Conservation (phyloP, 2,329 filamentous ascomycete genomes). For the Fusarium protoensiforme region DNA sequence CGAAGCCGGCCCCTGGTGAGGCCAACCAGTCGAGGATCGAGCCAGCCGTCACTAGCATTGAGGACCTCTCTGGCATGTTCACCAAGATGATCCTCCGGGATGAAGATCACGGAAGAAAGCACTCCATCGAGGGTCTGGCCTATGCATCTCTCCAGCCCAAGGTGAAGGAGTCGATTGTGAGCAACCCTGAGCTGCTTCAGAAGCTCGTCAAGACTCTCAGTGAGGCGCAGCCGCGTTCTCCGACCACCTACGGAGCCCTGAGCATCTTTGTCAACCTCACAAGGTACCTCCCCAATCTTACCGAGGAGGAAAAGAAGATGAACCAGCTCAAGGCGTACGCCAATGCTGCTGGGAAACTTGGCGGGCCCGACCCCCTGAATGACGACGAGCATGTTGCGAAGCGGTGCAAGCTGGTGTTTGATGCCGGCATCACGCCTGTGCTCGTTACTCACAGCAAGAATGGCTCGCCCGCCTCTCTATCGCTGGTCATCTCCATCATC, state of each 20-base stretch:
- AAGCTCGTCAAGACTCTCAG: conserved; percentile 73
- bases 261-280: conserved; percentile 90
- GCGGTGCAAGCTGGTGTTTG: conserved; percentile 82
- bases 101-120: conserved; percentile 68
- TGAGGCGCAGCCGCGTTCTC: conserved; percentile 70
- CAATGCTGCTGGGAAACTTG: conserved; percentile 78
- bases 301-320: conserved; percentile 94
- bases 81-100: conserved; percentile 73
- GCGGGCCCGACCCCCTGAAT: conserved; percentile 73
- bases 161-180: conserved; percentile 83
- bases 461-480: conserved; percentile 75
- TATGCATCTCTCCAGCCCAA: conserved; percentile 89
- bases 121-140: conserved; percentile 89
- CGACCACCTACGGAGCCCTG: conserved; percentile 84
- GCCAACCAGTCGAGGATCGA: conserved; percentile 58
- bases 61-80: conserved; percentile 73
- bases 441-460: conserved; percentile 81
- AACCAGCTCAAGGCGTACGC: conserved; percentile 94
- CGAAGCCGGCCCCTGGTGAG: conserved; percentile 53
- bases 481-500: conserved; percentile 80
- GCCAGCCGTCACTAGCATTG: conserved; percentile 69
- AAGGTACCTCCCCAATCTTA: conserved; percentile 78
- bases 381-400: conserved; percentile 79
- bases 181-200: conserved; percentile 75
- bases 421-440: conserved; percentile 80